Evolutionary conservation across 192 early-diverging fungal genomes (phyloP).

Genomic region (Phlyctochytrium bullatum): DNA sequence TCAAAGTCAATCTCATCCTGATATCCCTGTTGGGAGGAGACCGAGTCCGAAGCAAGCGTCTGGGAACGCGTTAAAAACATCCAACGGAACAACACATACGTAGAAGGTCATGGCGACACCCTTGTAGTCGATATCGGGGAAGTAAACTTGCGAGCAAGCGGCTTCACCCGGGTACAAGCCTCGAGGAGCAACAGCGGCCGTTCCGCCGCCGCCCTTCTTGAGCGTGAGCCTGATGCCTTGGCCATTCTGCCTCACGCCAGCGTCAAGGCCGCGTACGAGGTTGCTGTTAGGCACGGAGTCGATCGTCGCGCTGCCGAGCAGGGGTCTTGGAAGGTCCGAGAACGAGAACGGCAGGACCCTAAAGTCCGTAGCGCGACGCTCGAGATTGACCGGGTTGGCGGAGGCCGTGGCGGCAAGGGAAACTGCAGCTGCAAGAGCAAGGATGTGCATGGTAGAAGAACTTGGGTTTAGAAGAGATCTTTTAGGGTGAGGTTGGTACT

Average conservation of each 20-base stretch:
- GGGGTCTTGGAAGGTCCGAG: neutral
- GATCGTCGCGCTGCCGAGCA: neutral
- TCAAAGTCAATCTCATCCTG: conserved; percentile 1
- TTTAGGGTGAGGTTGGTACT: too few species aligned
- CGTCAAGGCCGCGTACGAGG: neutral
- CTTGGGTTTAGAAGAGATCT: too few species aligned
- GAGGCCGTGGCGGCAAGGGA: too few species aligned
- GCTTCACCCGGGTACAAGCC: neutral
- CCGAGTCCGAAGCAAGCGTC: neutral
- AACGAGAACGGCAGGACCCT: neutral
- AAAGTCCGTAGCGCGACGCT: neutral
- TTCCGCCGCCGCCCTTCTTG: neutral
- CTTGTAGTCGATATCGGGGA: neutral
- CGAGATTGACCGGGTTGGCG: too few species aligned
- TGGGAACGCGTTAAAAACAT: neutral
- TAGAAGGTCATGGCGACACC: neutral
- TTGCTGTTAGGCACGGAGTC: neutral
- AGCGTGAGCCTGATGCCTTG: neutral
- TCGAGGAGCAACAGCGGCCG: neutral
- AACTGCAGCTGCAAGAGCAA: too few species aligned
- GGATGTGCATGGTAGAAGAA: too few species aligned
- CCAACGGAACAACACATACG: too few species aligned
- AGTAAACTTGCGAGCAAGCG: neutral
- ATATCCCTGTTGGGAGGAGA: neutral
- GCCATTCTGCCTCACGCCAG: neutral